Evolutionary conservation across 116 monocot species (phyloP).

Genomic region (Trichopus zeylanicus): DNA sequence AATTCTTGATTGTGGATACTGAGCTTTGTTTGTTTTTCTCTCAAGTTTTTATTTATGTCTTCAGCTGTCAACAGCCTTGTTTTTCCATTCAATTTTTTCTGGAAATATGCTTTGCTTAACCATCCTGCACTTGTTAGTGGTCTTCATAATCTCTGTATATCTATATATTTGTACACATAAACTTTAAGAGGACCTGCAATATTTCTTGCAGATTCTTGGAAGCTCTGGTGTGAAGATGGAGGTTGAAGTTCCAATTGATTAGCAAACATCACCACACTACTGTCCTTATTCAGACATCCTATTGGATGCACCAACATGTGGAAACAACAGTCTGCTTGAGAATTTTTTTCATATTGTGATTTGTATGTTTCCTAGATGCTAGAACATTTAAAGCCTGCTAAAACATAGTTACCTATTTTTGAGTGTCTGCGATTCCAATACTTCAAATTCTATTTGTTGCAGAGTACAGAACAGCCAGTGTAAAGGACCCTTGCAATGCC

Average conservation of each 20-base stretch:
- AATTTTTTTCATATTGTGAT: background rate
- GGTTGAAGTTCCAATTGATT: constrained; percentile 83
- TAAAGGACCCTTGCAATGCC: background rate
- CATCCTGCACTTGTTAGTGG: too few relatives aligned
- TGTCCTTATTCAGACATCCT: too few relatives aligned
- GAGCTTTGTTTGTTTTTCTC: too few relatives aligned
- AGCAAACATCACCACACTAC: constrained; percentile 6
- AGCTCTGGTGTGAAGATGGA: constrained; percentile 80
- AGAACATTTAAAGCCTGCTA: background rate
- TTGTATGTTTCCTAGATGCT: background rate
- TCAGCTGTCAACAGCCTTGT: too few relatives aligned
- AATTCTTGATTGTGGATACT: too few relatives aligned
- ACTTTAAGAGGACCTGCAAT: background rate
- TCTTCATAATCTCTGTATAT: background rate
- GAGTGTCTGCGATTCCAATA: background rate
- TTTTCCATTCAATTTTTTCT: too few relatives aligned
- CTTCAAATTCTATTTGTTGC: background rate
- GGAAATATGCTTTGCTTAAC: too few relatives aligned
- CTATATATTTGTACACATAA: background rate
- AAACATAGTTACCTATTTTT: background rate
- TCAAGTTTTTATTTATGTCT: too few relatives aligned
- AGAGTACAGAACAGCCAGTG: background rate
- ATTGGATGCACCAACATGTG: background rate
- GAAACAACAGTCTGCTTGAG: background rate
- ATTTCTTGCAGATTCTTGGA: constrained; percentile 53